Base-by-base conservation (phyloP, 352 stramenopile genomes). In the Pythium dissotocum region DNA sequence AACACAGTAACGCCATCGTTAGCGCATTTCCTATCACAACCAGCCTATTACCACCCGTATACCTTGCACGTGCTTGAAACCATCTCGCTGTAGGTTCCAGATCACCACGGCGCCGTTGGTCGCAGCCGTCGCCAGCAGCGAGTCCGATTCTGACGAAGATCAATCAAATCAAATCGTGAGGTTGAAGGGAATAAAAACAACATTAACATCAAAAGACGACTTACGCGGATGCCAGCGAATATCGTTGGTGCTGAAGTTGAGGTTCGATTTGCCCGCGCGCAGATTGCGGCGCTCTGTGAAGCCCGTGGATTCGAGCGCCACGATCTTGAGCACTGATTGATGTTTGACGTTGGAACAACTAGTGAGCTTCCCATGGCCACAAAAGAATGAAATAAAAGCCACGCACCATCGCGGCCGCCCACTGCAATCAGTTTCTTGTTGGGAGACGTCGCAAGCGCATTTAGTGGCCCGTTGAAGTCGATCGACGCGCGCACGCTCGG, bases 211-310 rank as follows among this genome's bases (percentile, higher is more conserved):
- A 51, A 51, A 24, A 21, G n/a, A n/a, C 9, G 18, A 71, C 80
- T 58, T 83, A 95, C 87, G 85, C 46, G 87, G 88, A 67, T 96
- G 85, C 88, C 88, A 96, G 6, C 88, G 88, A 48, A 96, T 95
- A 64, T 96, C 88, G 60, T 95, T 96, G 18, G 88, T 95, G 61
- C 84, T 96, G 35, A 96, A 94, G 66, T 91, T 96, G 53, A 95
- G 77, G 35, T 84, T 93, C 13, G 87, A 82, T 56, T 94, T 96
- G 53, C 85, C 84, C 12, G 89, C 87, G 58, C 88, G 84, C 61
- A 96, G 67, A 66, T 96, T 96, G 52, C 86, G 80, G 62, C 93
- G 93, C 69, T 96, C 88, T 3, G 77, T 77, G 68, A 96, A 96
- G 4, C 88, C 88, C 6, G 72, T 67, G 52, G 78, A 65, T 73